These are phyloP conservation scores for Trichoderma sp. DNA, from an alignment of 2,329 filamentous ascomycete genomes.

Conservation along the genomic window DNA sequence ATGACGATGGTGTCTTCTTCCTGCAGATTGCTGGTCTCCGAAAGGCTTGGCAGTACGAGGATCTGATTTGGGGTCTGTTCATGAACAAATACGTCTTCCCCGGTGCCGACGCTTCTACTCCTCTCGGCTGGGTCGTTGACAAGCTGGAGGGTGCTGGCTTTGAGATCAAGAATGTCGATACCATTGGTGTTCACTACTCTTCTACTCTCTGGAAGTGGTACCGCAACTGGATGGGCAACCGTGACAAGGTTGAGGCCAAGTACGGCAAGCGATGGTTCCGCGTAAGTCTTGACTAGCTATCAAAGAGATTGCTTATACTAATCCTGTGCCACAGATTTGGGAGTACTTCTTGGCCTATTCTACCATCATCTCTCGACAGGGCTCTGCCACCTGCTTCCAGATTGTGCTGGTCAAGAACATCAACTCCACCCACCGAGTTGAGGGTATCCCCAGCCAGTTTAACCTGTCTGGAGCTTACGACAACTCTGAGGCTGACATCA, in stretches of 20 bases:
- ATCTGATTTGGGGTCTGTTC: constrained; percentile 96
- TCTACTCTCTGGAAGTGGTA: constrained; percentile 98
- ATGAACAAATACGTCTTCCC: constrained; percentile 99
- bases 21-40: constrained; percentile 93
- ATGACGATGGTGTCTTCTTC: constrained; percentile 95
- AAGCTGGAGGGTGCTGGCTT: constrained; percentile 72
- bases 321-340: constrained; percentile 68
- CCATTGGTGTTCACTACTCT: constrained; percentile 94
- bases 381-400: constrained; percentile 85
- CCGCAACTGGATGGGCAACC: constrained; percentile 95
- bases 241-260: constrained; percentile 89
- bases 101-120: constrained; percentile 92
- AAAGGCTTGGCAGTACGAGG: constrained; percentile 96
- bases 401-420: constrained; percentile 90
- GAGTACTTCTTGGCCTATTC: constrained; percentile 89
- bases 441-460: constrained; percentile 74
- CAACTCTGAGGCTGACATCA: constrained; percentile 42
- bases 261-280: constrained; percentile 96
- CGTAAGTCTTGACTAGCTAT: constrained; percentile 56
- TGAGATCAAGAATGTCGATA: constrained; percentile 90
- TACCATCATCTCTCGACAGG: constrained; percentile 84
- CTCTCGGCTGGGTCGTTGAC: constrained; percentile 84
- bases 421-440: constrained; percentile 83
- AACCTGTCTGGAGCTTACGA: constrained; percentile 66
- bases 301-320: neutral